Base-by-base conservation (phyloP, 2,329 filamentous ascomycete species). In the Knoxdaviesia proteae region DNA sequence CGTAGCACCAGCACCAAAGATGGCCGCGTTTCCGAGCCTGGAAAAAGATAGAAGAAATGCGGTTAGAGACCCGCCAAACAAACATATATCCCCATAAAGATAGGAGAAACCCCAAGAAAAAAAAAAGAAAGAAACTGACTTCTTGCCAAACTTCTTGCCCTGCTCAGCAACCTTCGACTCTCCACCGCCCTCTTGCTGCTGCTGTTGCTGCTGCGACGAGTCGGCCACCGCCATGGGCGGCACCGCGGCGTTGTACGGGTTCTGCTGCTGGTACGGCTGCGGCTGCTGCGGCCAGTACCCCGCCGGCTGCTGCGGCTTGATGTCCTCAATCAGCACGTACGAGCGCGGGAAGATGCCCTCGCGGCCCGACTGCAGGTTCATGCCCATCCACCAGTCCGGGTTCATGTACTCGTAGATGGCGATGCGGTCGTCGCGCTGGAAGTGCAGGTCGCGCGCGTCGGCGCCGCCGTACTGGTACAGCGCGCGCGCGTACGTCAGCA, bases 81-180 rank as follows among this genome's bases (percentile, higher is more conserved):
- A 88, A 59, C 9, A 7, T 33, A n/a, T 7, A 34, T 41, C 7
- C 11, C 3, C 34, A 7, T 8, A 10, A 11, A 9, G 6, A 30
- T 3, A 8, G 20, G 20, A 30, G 34, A 33, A 9, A 30, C 20
- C 30, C 29, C 37, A 40, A 2, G n/a, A 6, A 8, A 8, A 6
- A 36, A 45, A 31, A 37, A 20, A 6, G 10, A 36, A 9, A 38
- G 5, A 10, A 8, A 43, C 47, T 47, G 37, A 48, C 68, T 94
- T 96, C 74, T 92, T 93, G 50, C 88, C 87, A 60, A 94, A 82
- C 64, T 94, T 94, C 76, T 94, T 94, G 44, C 84, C 86, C 44
- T 77, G 72, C 59, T 84, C 69, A 48, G 75, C 69, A 10, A 77
- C 64, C 64, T 90, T 90, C 49, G 42, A 43, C 45, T 49, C 50